Evolutionary conservation across 2,329 filamentous ascomycete species (phyloP).

Genomic region (Xylaria sp.): DNA sequence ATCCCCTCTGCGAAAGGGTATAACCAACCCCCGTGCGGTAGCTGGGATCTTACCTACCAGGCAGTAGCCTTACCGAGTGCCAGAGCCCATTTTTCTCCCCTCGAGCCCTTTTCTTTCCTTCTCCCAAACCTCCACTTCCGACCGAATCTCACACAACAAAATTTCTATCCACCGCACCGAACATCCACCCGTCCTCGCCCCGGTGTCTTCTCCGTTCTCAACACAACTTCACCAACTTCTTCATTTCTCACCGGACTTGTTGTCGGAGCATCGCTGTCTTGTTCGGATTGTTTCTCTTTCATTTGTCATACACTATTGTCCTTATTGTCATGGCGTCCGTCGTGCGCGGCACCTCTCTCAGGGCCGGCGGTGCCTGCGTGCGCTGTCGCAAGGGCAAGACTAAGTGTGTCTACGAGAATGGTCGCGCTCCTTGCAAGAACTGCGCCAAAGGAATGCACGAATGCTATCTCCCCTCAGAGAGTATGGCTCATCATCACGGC

Average conservation of each 20-base stretch:
- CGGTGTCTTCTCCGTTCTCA: slow-evolving; percentile 31
- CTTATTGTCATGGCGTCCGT: slow-evolving; percentile 47
- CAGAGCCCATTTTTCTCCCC: slow-evolving; percentile 7
- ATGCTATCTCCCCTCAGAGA: slow-evolving; percentile 64
- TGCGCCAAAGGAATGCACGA: slow-evolving; percentile 67
- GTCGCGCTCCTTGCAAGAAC: slow-evolving; percentile 64
- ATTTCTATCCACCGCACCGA: slow-evolving; percentile 38
- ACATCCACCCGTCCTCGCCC: slow-evolving; percentile 36
- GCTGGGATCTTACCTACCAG: slow-evolving; percentile 1
- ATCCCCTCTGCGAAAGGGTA: no score
- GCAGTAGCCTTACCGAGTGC: slow-evolving; percentile 4
- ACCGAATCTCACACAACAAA: slow-evolving; percentile 34
- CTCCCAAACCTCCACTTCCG: slow-evolving; percentile 36
- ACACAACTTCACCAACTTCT: slow-evolving; percentile 30
- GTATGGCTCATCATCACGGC: slow-evolving; percentile 61
- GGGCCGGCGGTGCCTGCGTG: slow-evolving; percentile 63
- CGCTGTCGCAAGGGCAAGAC: slow-evolving; percentile 67
- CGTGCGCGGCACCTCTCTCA: slow-evolving; percentile 61
- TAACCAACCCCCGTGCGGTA: neutral
- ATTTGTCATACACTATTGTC: neutral
- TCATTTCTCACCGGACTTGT: slow-evolving; percentile 31
- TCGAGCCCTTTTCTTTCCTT: slow-evolving; percentile 8
- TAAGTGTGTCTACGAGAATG: slow-evolving; percentile 66
- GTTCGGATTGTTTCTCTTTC: slow-evolving; percentile 15
- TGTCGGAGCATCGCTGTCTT: slow-evolving; percentile 27